phyloP scores from a whole-genome alignment of 163 green algal genomes.

The Scenedesmus sp. region DNA sequence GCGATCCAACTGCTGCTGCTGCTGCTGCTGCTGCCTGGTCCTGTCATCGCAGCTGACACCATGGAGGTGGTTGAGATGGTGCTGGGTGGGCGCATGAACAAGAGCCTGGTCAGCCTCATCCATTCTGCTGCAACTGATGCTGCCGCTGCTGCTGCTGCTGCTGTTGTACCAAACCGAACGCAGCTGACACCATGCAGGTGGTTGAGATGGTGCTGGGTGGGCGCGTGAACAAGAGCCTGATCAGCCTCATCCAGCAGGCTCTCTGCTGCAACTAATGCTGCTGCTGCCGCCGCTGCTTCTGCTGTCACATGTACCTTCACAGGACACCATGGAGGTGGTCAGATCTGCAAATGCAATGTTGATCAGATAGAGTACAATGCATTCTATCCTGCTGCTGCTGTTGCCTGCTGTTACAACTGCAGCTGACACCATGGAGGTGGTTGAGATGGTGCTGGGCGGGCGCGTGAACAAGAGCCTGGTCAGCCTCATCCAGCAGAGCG shows the following conservation, averaged over 20 bases:
- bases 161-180: background rate
- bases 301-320: too few relatives aligned
- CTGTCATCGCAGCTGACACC: slow-evolving; percentile 76
- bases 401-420: background rate
- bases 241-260: slow-evolving; percentile 92
- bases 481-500: slow-evolving; percentile 94
- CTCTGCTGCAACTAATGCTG: too few relatives aligned
- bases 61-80: slow-evolving; percentile 99
- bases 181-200: slow-evolving; percentile 97
- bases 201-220: slow-evolving; percentile 98
- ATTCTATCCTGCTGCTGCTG: background rate
- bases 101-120: slow-evolving; percentile 96
- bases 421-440: slow-evolving; percentile 97
- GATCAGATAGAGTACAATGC: too few relatives aligned
- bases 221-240: slow-evolving; percentile 94
- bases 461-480: slow-evolving; percentile 99
- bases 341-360: too few relatives aligned
- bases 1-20: background rate
- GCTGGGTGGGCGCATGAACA: slow-evolving; percentile 97
- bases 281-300: too few relatives aligned
- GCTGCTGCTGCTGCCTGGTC: background rate
- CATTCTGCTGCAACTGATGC: slow-evolving; percentile 34
- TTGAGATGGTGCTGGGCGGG: slow-evolving; percentile 98
- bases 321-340: too few relatives aligned
- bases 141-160: background rate